A percentile compares a stretch with the other conserved stretches of the same genome.
Evolutionary conservation across 225 moss, liverwort and hornwort genomes (phyloP).

Genomic region (Marchantia polymorpha): DNA sequence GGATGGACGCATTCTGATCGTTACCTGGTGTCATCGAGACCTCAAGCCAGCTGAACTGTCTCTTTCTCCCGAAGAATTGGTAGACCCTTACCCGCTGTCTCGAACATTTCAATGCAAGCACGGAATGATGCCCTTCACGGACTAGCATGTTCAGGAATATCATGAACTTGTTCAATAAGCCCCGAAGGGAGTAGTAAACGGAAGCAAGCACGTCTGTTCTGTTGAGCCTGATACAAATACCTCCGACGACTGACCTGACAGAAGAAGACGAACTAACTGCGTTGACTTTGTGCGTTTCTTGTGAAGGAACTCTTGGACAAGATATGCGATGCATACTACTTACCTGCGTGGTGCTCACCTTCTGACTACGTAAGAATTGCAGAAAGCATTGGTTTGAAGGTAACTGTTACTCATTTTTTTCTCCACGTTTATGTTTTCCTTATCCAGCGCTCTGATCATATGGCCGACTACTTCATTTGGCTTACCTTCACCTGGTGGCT

Average conservation of each 20-base stretch:
- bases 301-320: constrained; percentile 77
- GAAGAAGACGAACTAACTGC: not conserved
- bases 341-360: constrained; percentile 95
- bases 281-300: not conserved
- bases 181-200: no score
- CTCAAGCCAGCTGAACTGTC: constrained; percentile 68
- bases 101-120: no score
- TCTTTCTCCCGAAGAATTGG: constrained; percentile 68
- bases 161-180: not conserved
- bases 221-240: no score
- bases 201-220: no score
- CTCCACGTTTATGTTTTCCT: not conserved
- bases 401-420: constrained; percentile 4
- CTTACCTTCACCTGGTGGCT: not conserved
- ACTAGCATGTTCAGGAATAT: no score
- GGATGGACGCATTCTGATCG: constrained; percentile 75
- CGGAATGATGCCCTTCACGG: no score
- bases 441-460: not conserved
- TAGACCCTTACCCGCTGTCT: constrained; percentile 14
- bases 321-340: constrained; percentile 80
- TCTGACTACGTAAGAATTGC: constrained; percentile 77
- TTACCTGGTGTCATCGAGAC: constrained; percentile 97
- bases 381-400: constrained; percentile 61
- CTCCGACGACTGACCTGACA: not conserved
- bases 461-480: not conserved